These are phyloP conservation scores for Ascochyta rabiei DNA, from an alignment of 2,329 filamentous ascomycete genomes.

Conservation along the genomic window DNA sequence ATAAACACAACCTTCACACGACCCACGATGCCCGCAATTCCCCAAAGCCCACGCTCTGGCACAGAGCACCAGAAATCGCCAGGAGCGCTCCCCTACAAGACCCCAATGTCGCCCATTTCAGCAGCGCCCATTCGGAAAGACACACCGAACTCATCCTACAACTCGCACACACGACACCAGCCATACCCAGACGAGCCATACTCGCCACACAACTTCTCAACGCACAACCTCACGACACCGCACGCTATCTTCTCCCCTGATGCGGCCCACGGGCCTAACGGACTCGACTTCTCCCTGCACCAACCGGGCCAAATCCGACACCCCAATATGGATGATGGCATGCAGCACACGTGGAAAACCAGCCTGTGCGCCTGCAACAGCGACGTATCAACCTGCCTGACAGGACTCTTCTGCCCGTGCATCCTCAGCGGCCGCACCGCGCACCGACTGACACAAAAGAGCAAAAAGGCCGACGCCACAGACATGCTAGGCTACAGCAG, in stretches of 20 bases:
- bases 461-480: conserved; percentile 47
- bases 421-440: conserved; percentile 52
- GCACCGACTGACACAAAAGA: conserved; percentile 50
- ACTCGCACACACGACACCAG: conserved; percentile 5
- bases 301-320: conserved; percentile 51
- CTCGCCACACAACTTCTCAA: conserved; percentile 41
- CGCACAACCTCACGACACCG: conserved; percentile 26
- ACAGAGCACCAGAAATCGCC: conserved; percentile 25
- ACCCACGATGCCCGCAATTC: conserved; percentile 33
- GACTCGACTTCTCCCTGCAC: conserved; percentile 43
- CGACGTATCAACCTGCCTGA: conserved; percentile 46
- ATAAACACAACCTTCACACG: conserved; percentile 38
- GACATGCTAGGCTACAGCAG: conserved; percentile 47
- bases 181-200: conserved; percentile 35
- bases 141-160: conserved; percentile 16
- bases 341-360: conserved; percentile 38
- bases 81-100: conserved; percentile 29
- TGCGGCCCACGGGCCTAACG: conserved; percentile 48
- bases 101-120: conserved; percentile 40
- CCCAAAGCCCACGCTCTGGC: conserved; percentile 34
- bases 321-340: conserved; percentile 46
- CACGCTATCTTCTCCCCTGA: conserved; percentile 47
- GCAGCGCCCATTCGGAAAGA: conserved; percentile 32
- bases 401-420: conserved; percentile 52
- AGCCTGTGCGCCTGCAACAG: conserved; percentile 43